Conservation (phyloP, 2,329 filamentous ascomycete species). For the Canariomyces notabilis region DNA sequence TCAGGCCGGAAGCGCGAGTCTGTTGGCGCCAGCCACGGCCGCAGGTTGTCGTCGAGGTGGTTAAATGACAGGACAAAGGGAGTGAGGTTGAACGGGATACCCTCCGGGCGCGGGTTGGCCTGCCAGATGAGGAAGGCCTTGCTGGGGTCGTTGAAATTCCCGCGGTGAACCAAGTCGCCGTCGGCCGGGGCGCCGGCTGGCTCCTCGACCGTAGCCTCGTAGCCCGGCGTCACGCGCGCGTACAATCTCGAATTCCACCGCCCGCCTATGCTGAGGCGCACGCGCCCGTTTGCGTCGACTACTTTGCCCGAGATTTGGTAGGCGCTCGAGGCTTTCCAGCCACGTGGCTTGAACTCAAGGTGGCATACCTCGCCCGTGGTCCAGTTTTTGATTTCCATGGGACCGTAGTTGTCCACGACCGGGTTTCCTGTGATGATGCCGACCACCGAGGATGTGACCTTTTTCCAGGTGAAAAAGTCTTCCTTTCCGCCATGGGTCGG, state of each 20-base stretch:
- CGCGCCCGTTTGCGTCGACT: slow-evolving; percentile 69
- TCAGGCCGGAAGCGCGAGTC: slow-evolving; percentile 91
- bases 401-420: slow-evolving; percentile 94
- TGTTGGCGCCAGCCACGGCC: slow-evolving; percentile 75
- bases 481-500: slow-evolving; percentile 69
- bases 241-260: slow-evolving; percentile 98
- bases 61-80: slow-evolving; percentile 95
- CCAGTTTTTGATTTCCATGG: slow-evolving; percentile 97
- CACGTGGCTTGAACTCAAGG: slow-evolving; percentile 89
- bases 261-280: slow-evolving; percentile 84
- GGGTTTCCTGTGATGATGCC: slow-evolving; percentile 97
- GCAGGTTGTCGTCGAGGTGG: slow-evolving; percentile 78
- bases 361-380: slow-evolving; percentile 87
- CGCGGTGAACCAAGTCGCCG: slow-evolving; percentile 35
- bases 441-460: slow-evolving; percentile 94
- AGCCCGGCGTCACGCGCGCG: slow-evolving; percentile 85
- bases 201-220: slow-evolving; percentile 67
- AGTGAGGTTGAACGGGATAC: slow-evolving; percentile 94
- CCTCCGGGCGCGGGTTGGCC: slow-evolving; percentile 70
- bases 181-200: slow-evolving; percentile 30
- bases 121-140: slow-evolving; percentile 92
- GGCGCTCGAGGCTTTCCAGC: slow-evolving; percentile 91
- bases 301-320: slow-evolving; percentile 87
- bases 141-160: slow-evolving; percentile 58
- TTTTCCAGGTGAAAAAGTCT: slow-evolving; percentile 98